These are phyloP conservation scores for Mycena pura DNA, from an alignment of 768 basidiomycete species.

Conservation along the genomic window DNA sequence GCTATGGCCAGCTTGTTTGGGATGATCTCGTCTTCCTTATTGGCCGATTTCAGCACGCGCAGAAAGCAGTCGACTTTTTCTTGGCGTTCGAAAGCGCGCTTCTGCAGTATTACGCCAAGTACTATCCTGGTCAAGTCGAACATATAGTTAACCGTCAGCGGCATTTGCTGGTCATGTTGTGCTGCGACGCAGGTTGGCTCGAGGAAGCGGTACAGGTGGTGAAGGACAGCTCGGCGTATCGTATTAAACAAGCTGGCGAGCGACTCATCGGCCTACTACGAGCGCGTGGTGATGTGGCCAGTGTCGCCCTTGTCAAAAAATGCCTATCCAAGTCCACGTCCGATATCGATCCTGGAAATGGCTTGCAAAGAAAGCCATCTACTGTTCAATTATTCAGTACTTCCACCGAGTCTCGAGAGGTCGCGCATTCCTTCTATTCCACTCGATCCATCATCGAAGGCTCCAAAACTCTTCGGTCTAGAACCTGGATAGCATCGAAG, in stretches of 20 bases:
- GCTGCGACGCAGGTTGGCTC: conserved; percentile 23
- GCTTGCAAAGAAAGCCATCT: background rate
- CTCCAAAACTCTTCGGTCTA: background rate
- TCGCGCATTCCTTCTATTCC: background rate
- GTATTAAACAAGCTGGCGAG: background rate
- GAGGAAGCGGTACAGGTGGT: conserved; percentile 20
- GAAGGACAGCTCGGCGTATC: background rate
- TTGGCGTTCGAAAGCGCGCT: conserved; percentile 15
- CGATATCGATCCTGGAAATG: background rate
- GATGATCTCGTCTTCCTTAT: conserved; percentile 19
- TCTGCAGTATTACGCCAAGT: conserved; percentile 9
- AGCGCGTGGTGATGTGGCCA: background rate
- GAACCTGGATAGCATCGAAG: conserved; percentile 5
- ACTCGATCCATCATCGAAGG: conserved; percentile 10
- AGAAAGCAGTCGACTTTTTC: conserved; percentile 13
- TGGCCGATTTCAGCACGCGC: background rate
- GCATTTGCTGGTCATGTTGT: conserved; percentile 17
- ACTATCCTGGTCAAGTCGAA: conserved; percentile 3
- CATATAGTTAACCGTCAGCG: conserved; percentile 17
- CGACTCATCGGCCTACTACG: conserved; percentile 8
- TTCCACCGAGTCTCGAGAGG: background rate
- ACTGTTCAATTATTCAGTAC: background rate
- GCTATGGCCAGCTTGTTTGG: conserved; percentile 21
- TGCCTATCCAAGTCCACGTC: background rate
- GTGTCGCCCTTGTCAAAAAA: background rate